phyloP scores from a whole-genome alignment of 1,284 basidiomycete species.

The Schizophyllum amplum region DNA sequence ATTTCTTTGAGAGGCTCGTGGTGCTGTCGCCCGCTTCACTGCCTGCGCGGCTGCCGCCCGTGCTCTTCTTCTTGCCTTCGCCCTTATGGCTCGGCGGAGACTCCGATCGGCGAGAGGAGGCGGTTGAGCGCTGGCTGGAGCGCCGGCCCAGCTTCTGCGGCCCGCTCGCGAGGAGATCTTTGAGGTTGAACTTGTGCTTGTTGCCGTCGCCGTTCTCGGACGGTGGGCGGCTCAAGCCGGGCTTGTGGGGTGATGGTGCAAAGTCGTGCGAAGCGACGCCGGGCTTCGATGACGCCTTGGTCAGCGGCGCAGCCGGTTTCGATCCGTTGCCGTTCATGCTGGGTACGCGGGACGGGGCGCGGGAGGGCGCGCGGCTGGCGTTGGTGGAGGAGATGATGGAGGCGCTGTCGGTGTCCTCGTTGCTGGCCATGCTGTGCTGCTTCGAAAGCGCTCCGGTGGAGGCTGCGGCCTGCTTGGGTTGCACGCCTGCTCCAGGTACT shows the following conservation, averaged over 20 bases:
- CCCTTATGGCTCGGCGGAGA: conserved; percentile 10
- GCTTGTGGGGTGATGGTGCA: conserved; percentile 6
- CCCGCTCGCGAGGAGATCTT: conserved; percentile 63
- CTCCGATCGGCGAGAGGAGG: conserved; percentile 7
- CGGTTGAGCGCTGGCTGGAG: conserved; percentile 54
- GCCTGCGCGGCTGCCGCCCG: conserved; percentile 35
- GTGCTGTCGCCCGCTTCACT: conserved; percentile 23
- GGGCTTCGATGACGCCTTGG: conserved; percentile 18
- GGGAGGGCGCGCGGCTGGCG: conserved; percentile 7
- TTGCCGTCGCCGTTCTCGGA: conserved; percentile 39
- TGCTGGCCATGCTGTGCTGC: background rate
- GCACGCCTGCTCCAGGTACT: no score
- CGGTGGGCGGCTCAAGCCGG: conserved; percentile 33
- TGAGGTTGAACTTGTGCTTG: conserved; percentile 72
- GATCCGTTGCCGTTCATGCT: conserved; percentile 5
- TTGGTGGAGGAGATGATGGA: conserved; percentile 5
- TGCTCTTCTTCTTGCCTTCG: conserved; percentile 24
- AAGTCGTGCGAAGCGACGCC: conserved; percentile 18
- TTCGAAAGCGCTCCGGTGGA: background rate
- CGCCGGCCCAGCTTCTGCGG: conserved; percentile 60
- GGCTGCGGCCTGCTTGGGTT: no score
- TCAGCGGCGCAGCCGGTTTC: conserved; percentile 16
- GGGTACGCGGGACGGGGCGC: conserved; percentile 10
- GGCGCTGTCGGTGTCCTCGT: conserved; percentile 2
- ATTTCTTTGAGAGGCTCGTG: conserved; percentile 47